Percentiles rank a stretch among this genome's conserved stretches.
phyloP scores from a whole-genome alignment of 495 filamentous ascomycete species.

The Margaritispora aquatica region DNA sequence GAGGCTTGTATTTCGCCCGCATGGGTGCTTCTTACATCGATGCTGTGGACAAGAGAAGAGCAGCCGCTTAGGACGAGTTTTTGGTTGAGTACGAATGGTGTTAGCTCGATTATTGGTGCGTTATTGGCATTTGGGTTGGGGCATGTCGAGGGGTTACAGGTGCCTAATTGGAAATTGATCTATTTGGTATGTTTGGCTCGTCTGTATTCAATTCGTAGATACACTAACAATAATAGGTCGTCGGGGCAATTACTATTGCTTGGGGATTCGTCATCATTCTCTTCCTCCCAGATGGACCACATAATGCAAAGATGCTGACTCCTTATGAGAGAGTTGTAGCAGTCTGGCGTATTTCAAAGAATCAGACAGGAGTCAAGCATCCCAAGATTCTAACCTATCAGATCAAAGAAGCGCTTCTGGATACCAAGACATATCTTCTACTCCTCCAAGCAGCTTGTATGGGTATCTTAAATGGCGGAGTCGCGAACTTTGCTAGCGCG shows the following conservation, averaged over 20 bases:
- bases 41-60: constrained; percentile 57
- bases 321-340: constrained; percentile 50
- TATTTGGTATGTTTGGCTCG: constrained; percentile 29
- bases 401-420: constrained; percentile 44
- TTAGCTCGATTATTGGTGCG: constrained; percentile 40
- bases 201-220: background rate
- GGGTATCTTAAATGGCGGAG: constrained; percentile 48
- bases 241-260: constrained; percentile 43
- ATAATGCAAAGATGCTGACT: constrained; percentile 50
- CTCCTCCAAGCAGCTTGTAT: constrained; percentile 41
- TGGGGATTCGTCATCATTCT: constrained; percentile 51
- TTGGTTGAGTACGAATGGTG: constrained; percentile 32
- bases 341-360: constrained; percentile 49
- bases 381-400: constrained; percentile 51
- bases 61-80: constrained; percentile 39
- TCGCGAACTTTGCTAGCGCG: constrained; percentile 65
- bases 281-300: constrained; percentile 55
- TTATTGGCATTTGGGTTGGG: constrained; percentile 49
- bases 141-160: constrained; percentile 34
- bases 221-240: background rate
- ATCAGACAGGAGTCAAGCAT: constrained; percentile 59
- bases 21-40: constrained; percentile 50
- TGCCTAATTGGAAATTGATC: constrained; percentile 41
- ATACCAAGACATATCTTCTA: constrained; percentile 52
- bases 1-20: constrained; percentile 56